Conservation (phyloP, 164 flowering plant species). For the Stephania cephalantha region DNA sequence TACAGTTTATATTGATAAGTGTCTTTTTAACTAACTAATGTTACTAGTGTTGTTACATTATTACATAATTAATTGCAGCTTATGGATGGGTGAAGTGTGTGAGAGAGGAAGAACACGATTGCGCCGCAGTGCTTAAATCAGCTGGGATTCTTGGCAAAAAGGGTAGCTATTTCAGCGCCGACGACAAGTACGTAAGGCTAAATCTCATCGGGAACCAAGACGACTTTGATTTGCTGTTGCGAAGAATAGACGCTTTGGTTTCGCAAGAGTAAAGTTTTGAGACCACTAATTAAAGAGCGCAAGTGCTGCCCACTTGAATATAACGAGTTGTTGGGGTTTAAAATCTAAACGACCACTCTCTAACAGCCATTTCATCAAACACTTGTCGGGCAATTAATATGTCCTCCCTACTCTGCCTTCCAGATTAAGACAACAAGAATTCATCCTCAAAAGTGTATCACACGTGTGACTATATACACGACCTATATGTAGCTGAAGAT, state of each 20-base stretch:
- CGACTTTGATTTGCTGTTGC: constrained; percentile 35
- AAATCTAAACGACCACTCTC: too few relatives aligned
- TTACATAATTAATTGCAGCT: constrained; percentile 31
- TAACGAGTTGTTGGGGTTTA: too few relatives aligned
- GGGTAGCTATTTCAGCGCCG: constrained; percentile 36
- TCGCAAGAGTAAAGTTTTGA: constrained; percentile 15
- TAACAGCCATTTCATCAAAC: too few relatives aligned
- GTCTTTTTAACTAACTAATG: neutral
- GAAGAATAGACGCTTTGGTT: constrained; percentile 22
- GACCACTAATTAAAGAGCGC: too few relatives aligned
- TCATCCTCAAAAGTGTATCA: too few relatives aligned
- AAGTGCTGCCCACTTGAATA: too few relatives aligned
- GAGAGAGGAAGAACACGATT: constrained; percentile 51
- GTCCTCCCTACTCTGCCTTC: too few relatives aligned
- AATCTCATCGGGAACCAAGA: constrained; percentile 43
- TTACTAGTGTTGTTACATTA: neutral
- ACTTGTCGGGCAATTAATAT: too few relatives aligned
- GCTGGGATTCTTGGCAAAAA: constrained; percentile 44
- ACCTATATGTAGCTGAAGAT: too few relatives aligned
- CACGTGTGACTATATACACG: too few relatives aligned
- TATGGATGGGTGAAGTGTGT: constrained; percentile 79
- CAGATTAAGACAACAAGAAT: too few relatives aligned
- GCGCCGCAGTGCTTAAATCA: constrained; percentile 33
- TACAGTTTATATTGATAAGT: neutral
- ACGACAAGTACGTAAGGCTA: constrained; percentile 40